phyloP scores from a whole-genome alignment of 176 grass and related monocot species.

The Avena sativa region DNA sequence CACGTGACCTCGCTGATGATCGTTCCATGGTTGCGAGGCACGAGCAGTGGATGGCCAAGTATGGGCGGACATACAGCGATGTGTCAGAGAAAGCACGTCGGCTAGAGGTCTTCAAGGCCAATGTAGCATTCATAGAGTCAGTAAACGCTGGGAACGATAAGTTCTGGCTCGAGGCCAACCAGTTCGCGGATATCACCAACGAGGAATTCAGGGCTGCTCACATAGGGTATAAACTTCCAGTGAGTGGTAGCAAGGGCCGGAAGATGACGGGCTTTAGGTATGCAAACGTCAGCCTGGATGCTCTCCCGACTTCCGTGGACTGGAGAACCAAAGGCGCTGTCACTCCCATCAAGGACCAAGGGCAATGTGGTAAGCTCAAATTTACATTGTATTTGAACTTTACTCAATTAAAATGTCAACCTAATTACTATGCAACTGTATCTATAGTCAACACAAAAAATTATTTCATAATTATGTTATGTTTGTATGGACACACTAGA shows the following conservation, averaged over 20 bases:
- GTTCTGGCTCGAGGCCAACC: constrained; percentile 40
- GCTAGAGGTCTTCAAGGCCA: constrained; percentile 27
- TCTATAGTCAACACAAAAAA: neutral
- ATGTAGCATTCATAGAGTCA: constrained; percentile 23
- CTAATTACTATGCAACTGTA: no score
- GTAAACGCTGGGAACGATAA: neutral
- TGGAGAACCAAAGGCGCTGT: constrained; percentile 9
- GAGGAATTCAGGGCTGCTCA: neutral
- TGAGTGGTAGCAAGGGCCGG: neutral
- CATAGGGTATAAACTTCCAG: neutral
- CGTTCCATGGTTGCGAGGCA: constrained; percentile 28
- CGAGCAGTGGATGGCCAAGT: constrained; percentile 24
- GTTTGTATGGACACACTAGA: no score
- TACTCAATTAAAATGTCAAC: neutral
- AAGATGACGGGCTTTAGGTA: constrained; percentile 2
- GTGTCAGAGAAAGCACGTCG: neutral
- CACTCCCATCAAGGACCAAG: neutral
- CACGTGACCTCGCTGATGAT: neutral
- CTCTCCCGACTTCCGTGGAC: neutral
- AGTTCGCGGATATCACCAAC: constrained; percentile 10
- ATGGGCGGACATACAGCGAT: constrained; percentile 7
- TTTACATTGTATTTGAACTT: neutral
- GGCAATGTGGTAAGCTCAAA: neutral
- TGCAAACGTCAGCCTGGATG: neutral
- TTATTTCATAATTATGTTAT: no score